phyloP scores from a whole-genome alignment of 2,329 filamentous ascomycete species.

The Colletotrichum truncatum region DNA sequence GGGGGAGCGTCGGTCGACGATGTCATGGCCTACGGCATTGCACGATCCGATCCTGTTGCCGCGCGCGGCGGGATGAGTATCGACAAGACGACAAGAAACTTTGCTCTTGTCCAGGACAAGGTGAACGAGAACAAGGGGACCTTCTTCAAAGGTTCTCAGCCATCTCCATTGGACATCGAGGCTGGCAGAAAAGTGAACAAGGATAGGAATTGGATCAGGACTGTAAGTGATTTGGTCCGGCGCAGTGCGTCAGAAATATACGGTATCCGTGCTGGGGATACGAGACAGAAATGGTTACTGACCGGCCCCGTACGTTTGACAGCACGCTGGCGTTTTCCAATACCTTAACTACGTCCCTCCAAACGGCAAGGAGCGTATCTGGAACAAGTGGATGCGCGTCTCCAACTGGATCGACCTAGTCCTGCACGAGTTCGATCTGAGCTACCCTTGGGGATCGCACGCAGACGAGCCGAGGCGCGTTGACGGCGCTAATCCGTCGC shows the following conservation, averaged over 20 bases:
- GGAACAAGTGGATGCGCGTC: slow-evolving; percentile 19
- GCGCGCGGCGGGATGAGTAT: neutral
- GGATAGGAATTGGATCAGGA: slow-evolving; percentile 1
- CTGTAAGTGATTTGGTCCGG: neutral
- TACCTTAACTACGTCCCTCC: neutral
- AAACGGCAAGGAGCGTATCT: neutral
- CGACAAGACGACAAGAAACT: neutral
- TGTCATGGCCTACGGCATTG: neutral
- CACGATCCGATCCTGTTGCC: neutral
- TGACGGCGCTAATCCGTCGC: neutral
- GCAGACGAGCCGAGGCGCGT: neutral
- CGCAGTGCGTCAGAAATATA: too few relatives aligned
- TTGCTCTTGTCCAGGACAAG: neutral
- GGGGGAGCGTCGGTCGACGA: neutral
- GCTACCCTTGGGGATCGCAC: neutral
- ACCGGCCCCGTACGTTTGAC: neutral
- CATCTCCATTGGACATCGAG: neutral
- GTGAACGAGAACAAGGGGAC: neutral
- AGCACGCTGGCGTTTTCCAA: neutral
- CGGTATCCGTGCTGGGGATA: too few relatives aligned
- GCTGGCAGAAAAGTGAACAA: neutral
- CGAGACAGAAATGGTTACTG: neutral
- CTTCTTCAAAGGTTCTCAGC: neutral
- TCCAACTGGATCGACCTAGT: slow-evolving; percentile 23
- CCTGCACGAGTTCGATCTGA: neutral